Base-by-base conservation (phyloP, 768 basidiomycete genomes). In the Artomyces pyxidatus region DNA sequence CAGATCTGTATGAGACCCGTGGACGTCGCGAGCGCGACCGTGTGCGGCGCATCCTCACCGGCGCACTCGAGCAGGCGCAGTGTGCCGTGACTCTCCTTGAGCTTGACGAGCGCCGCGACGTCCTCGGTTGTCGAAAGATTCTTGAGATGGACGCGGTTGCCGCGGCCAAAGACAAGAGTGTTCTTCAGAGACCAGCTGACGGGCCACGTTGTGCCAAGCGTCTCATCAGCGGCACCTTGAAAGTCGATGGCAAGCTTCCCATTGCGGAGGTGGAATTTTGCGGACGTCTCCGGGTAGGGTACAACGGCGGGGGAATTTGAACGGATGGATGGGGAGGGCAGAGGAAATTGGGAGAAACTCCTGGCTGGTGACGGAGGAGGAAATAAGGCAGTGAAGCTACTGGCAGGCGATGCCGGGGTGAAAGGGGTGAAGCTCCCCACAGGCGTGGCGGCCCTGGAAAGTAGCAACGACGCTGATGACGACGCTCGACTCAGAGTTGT, bases 1-100 rank as follows among this genome's bases (percentile, higher is more conserved):
- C 85, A 90, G 11, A 89, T 68, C 64, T 87, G 84, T 14, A 90
- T 70, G 11, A 73, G 65, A 2, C 86, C 87, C 21, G 70, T 73
- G 48, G 73, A 73, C 8, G 81, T 80, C 1, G 77, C 80, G 16
- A 87, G 62, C 1, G 84, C 83, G 27, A 89, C 68, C 40, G 75
- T 50, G 30, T 73, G 67, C 47, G 42, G 68, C 61, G 28, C 61
- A 19, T 57, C 58, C 41, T 45, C 45, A 6, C 57, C 72, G 10
- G 42, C 62, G 49, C 71, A 73, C 37, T 67, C 67, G 37, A 81
- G 60, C 5, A 72, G 62, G 17, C 65, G 66, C 47, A 80, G 55
- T 42, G 69, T 65, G 1, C 80, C 79, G 32, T 69, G 64, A 44
- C 62, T 67, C 21, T 74, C 75, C 32, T 67, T 63, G 16, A 79